A percentile compares a stretch with the other conserved stretches of the same genome.
Conservation (phyloP, 202 grass and related monocot species). For the Hordeum pubiflorum region DNA sequence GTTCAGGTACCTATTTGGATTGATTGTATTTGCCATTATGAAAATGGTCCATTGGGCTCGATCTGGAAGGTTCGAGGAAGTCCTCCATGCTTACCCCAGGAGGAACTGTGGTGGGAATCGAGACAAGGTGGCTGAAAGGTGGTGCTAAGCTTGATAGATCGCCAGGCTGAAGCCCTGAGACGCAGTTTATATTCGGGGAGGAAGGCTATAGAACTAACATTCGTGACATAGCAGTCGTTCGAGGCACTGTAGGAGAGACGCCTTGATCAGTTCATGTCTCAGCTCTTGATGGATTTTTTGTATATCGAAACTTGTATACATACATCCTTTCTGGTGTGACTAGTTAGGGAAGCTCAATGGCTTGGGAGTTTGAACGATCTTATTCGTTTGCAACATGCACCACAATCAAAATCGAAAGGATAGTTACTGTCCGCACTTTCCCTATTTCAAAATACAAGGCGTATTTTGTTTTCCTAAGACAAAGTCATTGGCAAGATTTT, state of each 20-base stretch:
- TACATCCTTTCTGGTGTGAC: background rate
- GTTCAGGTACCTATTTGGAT: background rate
- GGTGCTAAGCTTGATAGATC: background rate
- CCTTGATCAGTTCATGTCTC: background rate
- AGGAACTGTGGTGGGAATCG: background rate
- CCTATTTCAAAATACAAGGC: background rate
- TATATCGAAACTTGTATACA: background rate
- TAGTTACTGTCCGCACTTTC: background rate
- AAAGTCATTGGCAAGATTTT: no score
- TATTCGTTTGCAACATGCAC: background rate
- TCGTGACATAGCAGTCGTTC: background rate
- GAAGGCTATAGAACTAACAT: background rate
- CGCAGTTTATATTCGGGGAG: background rate
- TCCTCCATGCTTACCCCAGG: background rate
- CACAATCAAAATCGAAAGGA: background rate
- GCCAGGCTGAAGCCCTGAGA: background rate
- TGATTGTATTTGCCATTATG: conserved; percentile 1
- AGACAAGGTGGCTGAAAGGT: background rate
- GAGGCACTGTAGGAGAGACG: background rate
- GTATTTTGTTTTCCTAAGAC: no score
- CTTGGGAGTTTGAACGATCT: background rate
- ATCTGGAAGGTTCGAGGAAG: background rate
- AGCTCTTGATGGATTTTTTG: background rate
- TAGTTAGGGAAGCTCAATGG: background rate
- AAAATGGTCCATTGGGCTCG: background rate